phyloP scores from a whole-genome alignment of 139 green algal genomes.

The Auxenochlorella protothecoides region DNA sequence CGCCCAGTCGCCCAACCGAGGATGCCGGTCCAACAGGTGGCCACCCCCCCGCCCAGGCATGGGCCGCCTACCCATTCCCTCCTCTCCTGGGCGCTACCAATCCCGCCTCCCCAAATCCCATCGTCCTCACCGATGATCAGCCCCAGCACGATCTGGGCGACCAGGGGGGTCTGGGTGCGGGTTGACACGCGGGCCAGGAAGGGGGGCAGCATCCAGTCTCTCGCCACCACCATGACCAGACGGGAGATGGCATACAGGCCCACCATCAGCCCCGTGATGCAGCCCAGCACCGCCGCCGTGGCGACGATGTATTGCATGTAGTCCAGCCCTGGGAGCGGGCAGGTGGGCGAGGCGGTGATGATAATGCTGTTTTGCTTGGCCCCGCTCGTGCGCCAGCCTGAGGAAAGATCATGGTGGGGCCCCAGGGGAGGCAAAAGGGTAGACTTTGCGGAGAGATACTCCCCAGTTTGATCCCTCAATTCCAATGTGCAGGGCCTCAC shows the following conservation, averaged over 20 bases:
- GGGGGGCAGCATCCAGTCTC: slow-evolving; percentile 29
- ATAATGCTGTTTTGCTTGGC: too few species aligned
- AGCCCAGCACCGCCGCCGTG: slow-evolving; percentile 12
- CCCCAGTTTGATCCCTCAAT: too few species aligned
- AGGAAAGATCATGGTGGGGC: too few species aligned
- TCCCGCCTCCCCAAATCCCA: not conserved
- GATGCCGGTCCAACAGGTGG: too few species aligned
- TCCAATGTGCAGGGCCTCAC: too few species aligned
- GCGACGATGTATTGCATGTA: slow-evolving; percentile 22
- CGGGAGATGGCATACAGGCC: slow-evolving; percentile 20
- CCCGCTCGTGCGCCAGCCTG: too few species aligned
- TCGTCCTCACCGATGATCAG: slow-evolving; percentile 14
- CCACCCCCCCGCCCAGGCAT: too few species aligned
- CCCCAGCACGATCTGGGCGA: slow-evolving; percentile 21
- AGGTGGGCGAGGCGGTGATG: not conserved
- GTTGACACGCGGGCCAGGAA: slow-evolving; percentile 15
- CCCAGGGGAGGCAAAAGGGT: not conserved
- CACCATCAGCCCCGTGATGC: slow-evolving; percentile 19
- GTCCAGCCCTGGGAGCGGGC: slow-evolving; percentile 1
- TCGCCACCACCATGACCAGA: slow-evolving; percentile 17
- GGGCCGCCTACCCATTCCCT: too few species aligned
- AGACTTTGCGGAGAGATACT: too few species aligned
- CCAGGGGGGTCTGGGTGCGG: slow-evolving; percentile 23
- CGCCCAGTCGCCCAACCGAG: too few species aligned
- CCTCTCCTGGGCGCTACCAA: too few species aligned